phyloP scores from a whole-genome alignment of 2,329 filamentous ascomycete species.

The Lasiodiplodia hormozganensis region DNA sequence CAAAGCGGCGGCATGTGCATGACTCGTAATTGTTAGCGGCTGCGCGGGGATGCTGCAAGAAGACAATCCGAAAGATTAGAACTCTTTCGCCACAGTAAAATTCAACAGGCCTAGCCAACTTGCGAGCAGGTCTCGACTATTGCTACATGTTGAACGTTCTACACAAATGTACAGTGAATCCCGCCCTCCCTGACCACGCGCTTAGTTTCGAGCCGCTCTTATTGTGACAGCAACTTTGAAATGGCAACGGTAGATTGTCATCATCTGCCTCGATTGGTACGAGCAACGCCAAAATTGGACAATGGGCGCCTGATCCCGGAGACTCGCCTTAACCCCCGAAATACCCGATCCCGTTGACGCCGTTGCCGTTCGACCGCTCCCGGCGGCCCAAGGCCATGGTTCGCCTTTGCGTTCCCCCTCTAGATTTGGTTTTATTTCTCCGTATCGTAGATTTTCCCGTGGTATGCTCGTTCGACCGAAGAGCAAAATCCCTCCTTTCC shows the following conservation, averaged over 20 bases:
- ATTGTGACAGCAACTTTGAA: neutral
- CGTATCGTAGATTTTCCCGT: slow-evolving; percentile 3
- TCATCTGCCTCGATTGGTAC: slow-evolving; percentile 6
- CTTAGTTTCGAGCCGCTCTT: neutral
- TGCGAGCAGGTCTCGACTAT: neutral
- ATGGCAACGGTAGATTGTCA: slow-evolving; percentile 18
- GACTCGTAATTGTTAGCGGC: slow-evolving; percentile 24
- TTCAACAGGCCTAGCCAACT: too few relatives aligned
- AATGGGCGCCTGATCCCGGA: slow-evolving; percentile 13
- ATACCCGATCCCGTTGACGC: slow-evolving; percentile 20
- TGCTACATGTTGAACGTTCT: slow-evolving; percentile 1
- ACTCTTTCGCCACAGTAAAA: neutral
- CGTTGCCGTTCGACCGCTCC: slow-evolving; percentile 19
- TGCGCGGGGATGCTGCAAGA: slow-evolving; percentile 5
- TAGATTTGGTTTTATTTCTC: slow-evolving; percentile 13
- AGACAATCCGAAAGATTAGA: neutral
- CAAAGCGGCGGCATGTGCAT: slow-evolving; percentile 24
- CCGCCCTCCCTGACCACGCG: neutral
- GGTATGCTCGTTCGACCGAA: neutral
- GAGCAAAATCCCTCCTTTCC: neutral
- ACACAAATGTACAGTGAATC: neutral
- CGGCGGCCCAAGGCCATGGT: slow-evolving; percentile 9
- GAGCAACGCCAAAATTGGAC: slow-evolving; percentile 20
- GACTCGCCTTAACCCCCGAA: slow-evolving; percentile 1
- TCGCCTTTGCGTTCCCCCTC: slow-evolving; percentile 17